phyloP scores from a whole-genome alignment of 116 monocot species.

The Zostera marina region DNA sequence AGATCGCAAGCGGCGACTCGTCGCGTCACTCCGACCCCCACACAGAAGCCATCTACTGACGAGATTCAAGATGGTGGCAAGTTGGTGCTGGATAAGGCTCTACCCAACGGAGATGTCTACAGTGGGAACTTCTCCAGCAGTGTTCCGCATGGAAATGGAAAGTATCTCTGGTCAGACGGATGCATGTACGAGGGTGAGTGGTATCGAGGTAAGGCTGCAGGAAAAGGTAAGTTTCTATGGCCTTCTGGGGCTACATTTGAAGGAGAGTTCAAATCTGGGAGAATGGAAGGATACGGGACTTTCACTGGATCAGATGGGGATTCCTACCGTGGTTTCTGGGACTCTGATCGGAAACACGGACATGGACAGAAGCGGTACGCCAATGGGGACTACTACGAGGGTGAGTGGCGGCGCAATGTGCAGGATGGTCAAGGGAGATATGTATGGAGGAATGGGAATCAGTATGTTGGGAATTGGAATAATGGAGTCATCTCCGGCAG shows the following conservation, averaged over 20 bases:
- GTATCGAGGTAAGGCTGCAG: constrained; percentile 28
- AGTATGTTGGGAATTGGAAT: constrained; percentile 54
- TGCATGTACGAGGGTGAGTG: constrained; percentile 67
- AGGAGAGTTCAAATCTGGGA: constrained; percentile 39
- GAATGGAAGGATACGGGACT: constrained; percentile 44
- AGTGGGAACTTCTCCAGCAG: constrained; percentile 23
- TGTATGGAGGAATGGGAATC: constrained; percentile 46
- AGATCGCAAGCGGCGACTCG: constrained; percentile 7
- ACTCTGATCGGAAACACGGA: constrained; percentile 55
- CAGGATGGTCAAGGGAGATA: constrained; percentile 54
- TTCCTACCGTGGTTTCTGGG: constrained; percentile 50
- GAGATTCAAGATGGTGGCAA: constrained; percentile 3
- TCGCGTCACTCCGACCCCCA: constrained; percentile 9
- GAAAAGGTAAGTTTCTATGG: constrained; percentile 47
- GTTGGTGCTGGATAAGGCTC: constrained; percentile 15
- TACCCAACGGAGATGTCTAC: constrained; percentile 45
- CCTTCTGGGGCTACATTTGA: constrained; percentile 59
- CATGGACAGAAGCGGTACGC: constrained; percentile 64
- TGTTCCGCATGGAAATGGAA: constrained; percentile 37
- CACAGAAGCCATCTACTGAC: not conserved
- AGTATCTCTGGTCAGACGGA: constrained; percentile 55
- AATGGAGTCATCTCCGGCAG: constrained; percentile 39
- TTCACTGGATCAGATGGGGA: constrained; percentile 48
- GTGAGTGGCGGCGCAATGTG: constrained; percentile 37
- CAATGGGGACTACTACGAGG: constrained; percentile 73